Evolutionary conservation across 768 basidiomycete species (phyloP), one percentile per base, ranked within the genome.

Genomic region (Leccinum fibrillosum): DNA sequence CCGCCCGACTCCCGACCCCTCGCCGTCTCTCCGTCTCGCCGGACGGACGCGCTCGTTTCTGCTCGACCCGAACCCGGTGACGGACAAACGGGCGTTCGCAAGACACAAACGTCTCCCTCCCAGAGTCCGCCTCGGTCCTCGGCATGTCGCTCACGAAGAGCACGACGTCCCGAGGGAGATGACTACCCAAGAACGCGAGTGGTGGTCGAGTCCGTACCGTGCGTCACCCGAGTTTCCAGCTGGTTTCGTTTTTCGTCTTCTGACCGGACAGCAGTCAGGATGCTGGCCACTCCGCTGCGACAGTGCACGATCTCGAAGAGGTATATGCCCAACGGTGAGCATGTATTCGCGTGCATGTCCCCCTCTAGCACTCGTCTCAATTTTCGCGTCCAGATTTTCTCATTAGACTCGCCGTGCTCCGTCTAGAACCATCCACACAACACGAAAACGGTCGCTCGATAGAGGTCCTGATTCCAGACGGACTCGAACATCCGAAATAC

Each of bases 131-230:
- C 64, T 78, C 6, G 54, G 73, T 64, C 48, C 72, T 61, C 55
- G 64, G 61, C 62, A 66, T 63, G 54, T 63, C 65, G 50, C 26
- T 48, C 21, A 49, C 58, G 52, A 28, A 49, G 66, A 70, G 32
- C 42, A 71, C 49, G 80, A 83, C 59, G 53, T 56, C 15, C 80
- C 78, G 12, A 77, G 86, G 32, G 76, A 76, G 57, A 92, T 91
- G 90, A 78, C 81, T 0, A 64, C 67, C 44, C 75, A 83, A 63
- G 89, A 92, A 74, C 75, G 81, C 62, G 69, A 70, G 26, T 89
- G 86, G 83, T 87, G 82, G 83, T 80, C 88, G 11, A 89, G 83
- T 67, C 89, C 90, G 55, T 93, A 91, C 71, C 77, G 90, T 92
- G 74, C 60, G 74, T 75, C 32, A 32, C 12, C 26, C 37, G 32